Base-by-base conservation (phyloP, 805 yeast species). In the Yarrowia sp. region DNA sequence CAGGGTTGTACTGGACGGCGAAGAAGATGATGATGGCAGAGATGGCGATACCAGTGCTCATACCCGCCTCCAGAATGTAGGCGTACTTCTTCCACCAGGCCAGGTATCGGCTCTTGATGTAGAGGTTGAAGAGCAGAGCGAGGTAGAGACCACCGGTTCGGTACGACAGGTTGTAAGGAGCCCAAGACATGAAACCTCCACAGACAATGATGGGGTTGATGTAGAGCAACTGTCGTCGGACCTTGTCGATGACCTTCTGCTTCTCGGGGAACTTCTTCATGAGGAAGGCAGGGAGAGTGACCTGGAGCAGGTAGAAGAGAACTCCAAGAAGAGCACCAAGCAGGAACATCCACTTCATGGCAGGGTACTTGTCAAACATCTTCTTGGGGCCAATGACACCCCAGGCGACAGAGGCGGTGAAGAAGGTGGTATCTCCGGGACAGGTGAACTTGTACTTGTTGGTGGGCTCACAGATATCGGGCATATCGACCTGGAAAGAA, bases 351-450 rank as follows among this genome's bases (percentile, higher is more conserved):
- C 51, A 70, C 45, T 67, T 67, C 51, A 70, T 47, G 32, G 60
- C 68, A 11, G 71, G 72, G 63, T 70, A 70, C 28, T 66, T 64
- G 17, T 76, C 71, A 67, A 81, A 81, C n/a, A 80, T 81, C 67
- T 79, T 77, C 17, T 77, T 75, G 4, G 85, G 85, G 1, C 84
- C 83, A 70, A 81, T 75, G n/a, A 78, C 78, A 66, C 84, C 83
- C 76, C 76, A 74, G 35, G 69, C 66, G 15, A 74, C 70, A 8
- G 86, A 81, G 14, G 87, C 79, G 66, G 80, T 80, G 70, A 82
- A 86, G 69, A 74, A 83, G 0, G 86, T 76, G 15, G 74, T 71
- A 17, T 74, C 78, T 58, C 74, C 73, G 44, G 73, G 77, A 61
- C 79, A 76, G 66, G 71, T 73, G 69, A 76, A 76, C 66, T 74